Base-by-base conservation (phyloP, 805 yeast genomes). In the Candida nonsorbophila region DNA sequence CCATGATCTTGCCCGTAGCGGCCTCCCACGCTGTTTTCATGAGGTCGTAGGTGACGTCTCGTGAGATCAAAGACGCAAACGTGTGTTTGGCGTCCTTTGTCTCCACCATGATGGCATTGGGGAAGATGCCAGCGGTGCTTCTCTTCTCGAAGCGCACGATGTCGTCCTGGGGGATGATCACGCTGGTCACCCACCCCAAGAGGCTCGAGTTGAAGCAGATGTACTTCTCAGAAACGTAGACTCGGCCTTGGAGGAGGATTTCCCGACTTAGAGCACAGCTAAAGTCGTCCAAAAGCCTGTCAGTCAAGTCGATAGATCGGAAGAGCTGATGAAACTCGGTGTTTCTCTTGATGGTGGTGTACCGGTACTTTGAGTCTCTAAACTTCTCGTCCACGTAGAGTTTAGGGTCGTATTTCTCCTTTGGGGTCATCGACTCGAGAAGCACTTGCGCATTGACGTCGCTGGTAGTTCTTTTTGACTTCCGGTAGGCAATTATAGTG, bases 181-280 rank as follows among this genome's bases (percentile, higher is more conserved):
- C 59, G 39, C 74, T 83, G 7, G 96, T 85, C 7, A 86, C 83
- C 95, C 96, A 88, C 1, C 95, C 96, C 25, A 90, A 59, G 22
- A 92, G 64, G 42, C 81, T 82, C 6, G 96, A 82, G 49, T 86
- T 80, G 67, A 92, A 92, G 49, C 96, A 85, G 4, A 90, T 49
- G 45, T 80, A 76, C 29, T 72, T 70, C 40, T 84, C 88, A 12
- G 94, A 74, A 6, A 92, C 69, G 49, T 84, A 92, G 16, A 92
- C 45, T 28, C 94, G 66, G 3, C 98, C 98, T 48, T 92, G 97
- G 7, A 86, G 58, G 18, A 90, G 62, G 27, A 87, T 84, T 40
- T 90, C 97, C 37, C 86, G 67, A 40, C 88, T 81, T 31, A 90
- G 58, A 0, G 97, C 96, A 63, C 97, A 92, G 16, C 85, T 75